These are phyloP conservation scores for Lenzites betulinus DNA, from an alignment of 768 basidiomycete species.

Conservation along the genomic window DNA sequence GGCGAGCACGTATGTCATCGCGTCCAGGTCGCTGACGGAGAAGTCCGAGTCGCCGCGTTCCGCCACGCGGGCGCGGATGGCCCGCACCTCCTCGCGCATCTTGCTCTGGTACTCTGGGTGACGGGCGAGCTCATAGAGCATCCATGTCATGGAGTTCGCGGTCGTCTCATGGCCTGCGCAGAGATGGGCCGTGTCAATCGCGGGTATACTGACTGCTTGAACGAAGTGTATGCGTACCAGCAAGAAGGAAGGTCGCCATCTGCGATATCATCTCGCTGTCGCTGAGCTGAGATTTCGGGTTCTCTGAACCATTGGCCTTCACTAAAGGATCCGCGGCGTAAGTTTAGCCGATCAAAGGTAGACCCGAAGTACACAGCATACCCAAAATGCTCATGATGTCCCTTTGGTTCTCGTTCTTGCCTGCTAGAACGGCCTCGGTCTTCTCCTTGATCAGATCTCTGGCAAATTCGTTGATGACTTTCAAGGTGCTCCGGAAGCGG, in stretches of 20 bases:
- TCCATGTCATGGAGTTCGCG: slow-evolving; percentile 33
- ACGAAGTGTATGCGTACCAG: background rate
- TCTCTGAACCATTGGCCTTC: slow-evolving; percentile 34
- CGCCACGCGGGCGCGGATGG: slow-evolving; percentile 13
- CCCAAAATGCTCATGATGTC: slow-evolving; percentile 39
- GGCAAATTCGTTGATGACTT: slow-evolving; percentile 28
- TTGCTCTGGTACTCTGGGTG: slow-evolving; percentile 9
- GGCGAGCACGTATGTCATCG: slow-evolving; percentile 2
- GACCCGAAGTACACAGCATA: slow-evolving; percentile 1
- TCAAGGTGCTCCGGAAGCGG: slow-evolving; percentile 32
- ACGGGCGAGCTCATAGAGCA: slow-evolving; percentile 22
- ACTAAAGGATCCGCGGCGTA: slow-evolving; percentile 15
- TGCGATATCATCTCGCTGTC: slow-evolving; percentile 38
- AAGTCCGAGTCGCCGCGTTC: slow-evolving; percentile 18
- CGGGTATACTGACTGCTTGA: background rate
- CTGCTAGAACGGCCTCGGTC: slow-evolving; percentile 19
- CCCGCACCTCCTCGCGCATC: slow-evolving; percentile 19
- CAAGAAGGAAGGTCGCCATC: slow-evolving; percentile 27
- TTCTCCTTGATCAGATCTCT: slow-evolving; percentile 28
- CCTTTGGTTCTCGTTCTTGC: slow-evolving; percentile 31
- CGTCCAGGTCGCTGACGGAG: slow-evolving; percentile 18
- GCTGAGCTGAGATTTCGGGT: slow-evolving; percentile 31
- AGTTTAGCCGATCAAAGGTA: background rate
- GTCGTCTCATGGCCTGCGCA: slow-evolving; percentile 35
- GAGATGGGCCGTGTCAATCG: background rate